phyloP scores from a whole-genome alignment of 2,329 filamentous ascomycete species.

The Colletotrichum neosansevieriae region DNA sequence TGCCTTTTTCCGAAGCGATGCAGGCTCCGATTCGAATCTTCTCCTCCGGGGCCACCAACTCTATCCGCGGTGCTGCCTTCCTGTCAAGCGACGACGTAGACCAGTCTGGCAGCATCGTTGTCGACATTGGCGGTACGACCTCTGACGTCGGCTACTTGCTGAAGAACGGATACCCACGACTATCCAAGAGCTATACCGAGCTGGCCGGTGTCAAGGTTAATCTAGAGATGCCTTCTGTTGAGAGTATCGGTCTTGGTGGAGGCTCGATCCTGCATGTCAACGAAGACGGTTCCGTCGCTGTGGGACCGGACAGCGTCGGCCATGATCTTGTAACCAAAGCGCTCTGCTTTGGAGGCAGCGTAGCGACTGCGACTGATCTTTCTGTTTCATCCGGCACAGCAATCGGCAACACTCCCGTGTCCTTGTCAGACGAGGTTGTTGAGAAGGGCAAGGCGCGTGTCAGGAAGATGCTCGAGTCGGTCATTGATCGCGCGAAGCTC shows the following conservation, averaged over 20 bases:
- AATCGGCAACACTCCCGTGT: slow-evolving; percentile 20
- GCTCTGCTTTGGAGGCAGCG: slow-evolving; percentile 43
- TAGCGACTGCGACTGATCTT: slow-evolving; percentile 44
- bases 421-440: slow-evolving; percentile 5
- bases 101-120: slow-evolving; percentile 39
- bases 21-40: slow-evolving; percentile 43
- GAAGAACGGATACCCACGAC: slow-evolving; percentile 43
- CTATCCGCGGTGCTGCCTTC: slow-evolving; percentile 44
- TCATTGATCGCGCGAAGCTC: slow-evolving; percentile 44
- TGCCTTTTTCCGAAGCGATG: slow-evolving; percentile 43
- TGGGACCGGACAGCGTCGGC: slow-evolving; percentile 46
- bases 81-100: slow-evolving; percentile 24
- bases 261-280: slow-evolving; percentile 38
- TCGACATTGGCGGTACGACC: slow-evolving; percentile 45
- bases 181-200: slow-evolving; percentile 43
- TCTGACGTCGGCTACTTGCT: slow-evolving; percentile 43
- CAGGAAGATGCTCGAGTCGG: slow-evolving; percentile 41
- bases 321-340: slow-evolving; percentile 42
- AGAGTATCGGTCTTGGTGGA: slow-evolving; percentile 44
- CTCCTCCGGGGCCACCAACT: slow-evolving; percentile 45
- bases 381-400: slow-evolving; percentile 36
- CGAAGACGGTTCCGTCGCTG: slow-evolving; percentile 21
- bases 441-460: slow-evolving; percentile 29
- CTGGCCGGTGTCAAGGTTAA: slow-evolving; percentile 44
- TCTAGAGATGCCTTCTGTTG: slow-evolving; percentile 44